phyloP scores from a whole-genome alignment of 257 asterid species.

The Ligustrum vulgare region DNA sequence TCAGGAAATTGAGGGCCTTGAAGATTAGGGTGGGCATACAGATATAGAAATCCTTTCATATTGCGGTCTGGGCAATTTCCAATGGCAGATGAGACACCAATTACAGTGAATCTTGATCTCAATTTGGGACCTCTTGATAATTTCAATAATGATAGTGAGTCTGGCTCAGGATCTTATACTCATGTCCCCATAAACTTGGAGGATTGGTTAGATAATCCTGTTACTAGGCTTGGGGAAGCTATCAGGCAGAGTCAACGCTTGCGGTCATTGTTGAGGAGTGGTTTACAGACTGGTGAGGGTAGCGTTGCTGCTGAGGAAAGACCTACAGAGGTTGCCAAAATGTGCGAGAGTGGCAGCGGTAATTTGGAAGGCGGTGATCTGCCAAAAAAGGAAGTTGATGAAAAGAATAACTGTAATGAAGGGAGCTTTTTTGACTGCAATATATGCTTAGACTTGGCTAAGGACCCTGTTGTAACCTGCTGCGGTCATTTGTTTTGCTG shows the following conservation, averaged over 20 bases:
- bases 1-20: neutral
- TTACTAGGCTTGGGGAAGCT: constrained; percentile 9
- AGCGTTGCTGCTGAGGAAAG: constrained; percentile 58
- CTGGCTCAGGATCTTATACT: constrained; percentile 41
- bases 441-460: constrained; percentile 89
- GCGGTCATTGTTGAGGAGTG: constrained; percentile 27
- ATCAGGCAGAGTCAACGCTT: constrained; percentile 17
- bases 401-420: constrained; percentile 52
- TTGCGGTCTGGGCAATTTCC: neutral
- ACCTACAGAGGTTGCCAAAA: constrained; percentile 42
- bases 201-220: constrained; percentile 10
- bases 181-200: constrained; percentile 21
- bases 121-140: constrained; percentile 83
- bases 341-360: constrained; percentile 54
- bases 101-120: constrained; percentile 87
- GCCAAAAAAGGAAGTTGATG: constrained; percentile 62
- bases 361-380: constrained; percentile 42
- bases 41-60: constrained; percentile 8
- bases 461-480: constrained; percentile 95
- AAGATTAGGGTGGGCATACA: neutral
- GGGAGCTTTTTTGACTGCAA: constrained; percentile 91
- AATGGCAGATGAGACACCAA: constrained; percentile 70
- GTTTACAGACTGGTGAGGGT: constrained; percentile 73
- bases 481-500: constrained; percentile 98
- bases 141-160: constrained; percentile 47